phyloP scores from a whole-genome alignment of 352 stramenopile genomes.

The Pilasporangium apinafurcum region DNA sequence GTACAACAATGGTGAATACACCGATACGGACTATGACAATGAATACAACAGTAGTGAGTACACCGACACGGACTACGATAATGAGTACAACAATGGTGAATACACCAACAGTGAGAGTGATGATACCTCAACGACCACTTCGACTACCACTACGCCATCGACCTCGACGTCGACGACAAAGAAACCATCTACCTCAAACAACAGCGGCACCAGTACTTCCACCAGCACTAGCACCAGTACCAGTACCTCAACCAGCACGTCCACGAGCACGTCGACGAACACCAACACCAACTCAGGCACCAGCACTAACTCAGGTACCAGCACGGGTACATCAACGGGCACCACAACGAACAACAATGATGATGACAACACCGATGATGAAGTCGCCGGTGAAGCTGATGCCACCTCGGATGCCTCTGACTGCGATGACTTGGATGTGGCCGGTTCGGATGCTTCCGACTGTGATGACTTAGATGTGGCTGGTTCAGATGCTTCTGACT shows the following conservation, averaged over 20 bases:
- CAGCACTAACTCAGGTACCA: too few relatives aligned
- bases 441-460: neutral
- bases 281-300: neutral
- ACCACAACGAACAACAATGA: neutral
- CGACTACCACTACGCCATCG: conserved; percentile 1
- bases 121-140: conserved; percentile 2
- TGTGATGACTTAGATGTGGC: neutral
- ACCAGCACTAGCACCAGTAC: neutral
- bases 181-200: neutral
- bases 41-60: conserved; percentile 1
- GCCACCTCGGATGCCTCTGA: conserved; percentile 12
- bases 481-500: neutral
- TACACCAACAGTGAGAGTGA: conserved; percentile 3
- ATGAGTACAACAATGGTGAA: conserved; percentile 1
- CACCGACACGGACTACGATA: conserved; percentile 4
- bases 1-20: neutral
- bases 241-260: neutral
- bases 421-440: conserved; percentile 8
- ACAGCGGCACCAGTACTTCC: neutral
- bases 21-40: conserved; percentile 3
- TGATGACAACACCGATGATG: neutral
- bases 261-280: conserved; percentile 1
- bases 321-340: neutral
- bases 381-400: conserved; percentile 4
- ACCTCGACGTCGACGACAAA: neutral